Evolutionary conservation across 148 eudicot genomes (phyloP).

Genomic region (Fallopia convolvulus): DNA sequence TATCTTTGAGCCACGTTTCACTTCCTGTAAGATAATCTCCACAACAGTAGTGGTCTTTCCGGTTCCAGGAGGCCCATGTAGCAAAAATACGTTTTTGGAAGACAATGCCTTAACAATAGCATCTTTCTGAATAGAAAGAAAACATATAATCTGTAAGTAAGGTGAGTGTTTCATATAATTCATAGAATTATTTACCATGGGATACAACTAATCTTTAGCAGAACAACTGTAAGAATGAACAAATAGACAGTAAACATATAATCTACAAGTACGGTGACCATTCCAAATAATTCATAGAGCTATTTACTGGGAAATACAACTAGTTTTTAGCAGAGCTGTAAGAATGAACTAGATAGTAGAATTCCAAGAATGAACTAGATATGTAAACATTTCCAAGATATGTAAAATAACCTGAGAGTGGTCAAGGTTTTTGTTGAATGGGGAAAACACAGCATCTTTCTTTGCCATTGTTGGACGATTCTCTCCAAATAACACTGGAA

Average conservation of each 20-base stretch:
- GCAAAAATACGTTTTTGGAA: slow-evolving; percentile 82
- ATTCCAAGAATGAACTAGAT: neutral
- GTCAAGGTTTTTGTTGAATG: slow-evolving; percentile 66
- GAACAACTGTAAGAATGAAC: neutral
- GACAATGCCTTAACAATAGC: slow-evolving; percentile 81
- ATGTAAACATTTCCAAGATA: neutral
- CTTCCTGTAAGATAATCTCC: slow-evolving; percentile 93
- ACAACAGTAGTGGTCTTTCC: slow-evolving; percentile 97
- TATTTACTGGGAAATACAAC: neutral
- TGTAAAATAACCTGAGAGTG: slow-evolving; percentile 70
- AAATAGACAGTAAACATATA: neutral
- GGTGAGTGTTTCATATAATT: neutral
- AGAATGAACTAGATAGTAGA: neutral
- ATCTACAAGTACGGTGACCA: neutral
- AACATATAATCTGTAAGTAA: neutral
- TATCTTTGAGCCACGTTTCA: slow-evolving; percentile 93
- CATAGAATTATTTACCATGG: neutral
- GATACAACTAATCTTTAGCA: neutral
- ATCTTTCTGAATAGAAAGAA: slow-evolving; percentile 51
- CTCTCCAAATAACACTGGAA: slow-evolving; percentile 95
- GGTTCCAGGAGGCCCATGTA: slow-evolving; percentile 99
- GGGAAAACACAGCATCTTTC: slow-evolving; percentile 60
- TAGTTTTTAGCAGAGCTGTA: too few relatives aligned
- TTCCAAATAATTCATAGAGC: neutral
- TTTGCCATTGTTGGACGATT: slow-evolving; percentile 52